A percentile compares a stretch with the other conserved stretches of the same genome.
Conservation (phyloP, 345 rosid species). For the Eucalyptus regnans region DNA sequence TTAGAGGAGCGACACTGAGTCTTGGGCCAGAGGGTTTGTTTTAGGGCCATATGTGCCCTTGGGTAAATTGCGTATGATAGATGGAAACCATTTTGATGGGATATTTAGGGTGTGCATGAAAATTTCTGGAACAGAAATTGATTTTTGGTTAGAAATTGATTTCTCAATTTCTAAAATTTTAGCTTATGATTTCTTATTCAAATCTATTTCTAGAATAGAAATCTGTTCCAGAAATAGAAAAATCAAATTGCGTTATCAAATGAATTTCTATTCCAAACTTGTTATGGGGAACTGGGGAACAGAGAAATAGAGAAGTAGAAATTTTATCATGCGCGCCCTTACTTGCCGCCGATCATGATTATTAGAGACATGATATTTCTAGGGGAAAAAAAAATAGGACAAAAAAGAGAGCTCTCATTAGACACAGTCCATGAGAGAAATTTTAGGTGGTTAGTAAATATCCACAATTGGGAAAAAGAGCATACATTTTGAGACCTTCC, state of each 20-base stretch:
- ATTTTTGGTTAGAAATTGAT: too few species aligned
- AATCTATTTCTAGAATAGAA: too few species aligned
- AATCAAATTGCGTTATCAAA: too few species aligned
- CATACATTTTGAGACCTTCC: neutral
- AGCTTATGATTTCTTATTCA: too few species aligned
- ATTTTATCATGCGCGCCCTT: rapidly evolving
- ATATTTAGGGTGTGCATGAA: rapidly evolving
- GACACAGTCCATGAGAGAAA: neutral
- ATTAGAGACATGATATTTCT: too few species aligned
- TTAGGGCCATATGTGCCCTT: neutral
- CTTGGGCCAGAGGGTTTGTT: neutral
- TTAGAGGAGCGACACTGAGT: rapidly evolving
- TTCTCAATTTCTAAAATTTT: too few species aligned
- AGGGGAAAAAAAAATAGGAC: neutral
- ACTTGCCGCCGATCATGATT: rapidly evolving
- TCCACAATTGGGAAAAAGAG: neutral
- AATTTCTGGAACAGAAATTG: too few species aligned
- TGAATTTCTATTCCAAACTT: too few species aligned
- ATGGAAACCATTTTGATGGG: neutral
- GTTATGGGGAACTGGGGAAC: too few species aligned
- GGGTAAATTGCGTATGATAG: neutral
- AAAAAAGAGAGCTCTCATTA: neutral
- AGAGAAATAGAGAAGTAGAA: too few species aligned
- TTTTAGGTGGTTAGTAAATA: neutral
- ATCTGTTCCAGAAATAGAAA: too few species aligned